Base-by-base conservation (phyloP, 208 protist genomes). In the Crithidia fasciculata region DNA sequence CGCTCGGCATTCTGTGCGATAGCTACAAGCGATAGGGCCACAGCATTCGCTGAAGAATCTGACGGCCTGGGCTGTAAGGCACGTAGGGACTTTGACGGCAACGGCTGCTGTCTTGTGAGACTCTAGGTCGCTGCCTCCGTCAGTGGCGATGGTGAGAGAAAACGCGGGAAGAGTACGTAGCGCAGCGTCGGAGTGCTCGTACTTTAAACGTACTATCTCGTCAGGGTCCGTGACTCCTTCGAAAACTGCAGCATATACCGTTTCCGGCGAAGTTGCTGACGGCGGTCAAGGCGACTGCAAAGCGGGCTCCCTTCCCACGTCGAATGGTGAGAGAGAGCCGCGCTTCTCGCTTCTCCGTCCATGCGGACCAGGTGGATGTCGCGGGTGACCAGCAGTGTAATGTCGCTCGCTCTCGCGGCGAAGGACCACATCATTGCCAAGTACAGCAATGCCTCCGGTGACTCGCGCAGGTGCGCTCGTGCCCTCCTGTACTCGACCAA, bases 221-320 rank as follows among this genome's bases (percentile, higher is more conserved):
- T 40, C n/a, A n/a, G n/a, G n/a, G n/a, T n/a, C n/a, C n/a, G n/a
- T n/a, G n/a, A n/a, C n/a, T n/a, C n/a, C n/a, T n/a, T n/a, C n/a
- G n/a, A 59, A 15, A 41, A 59, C 28, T 59, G 55, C 5, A 59
- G 55, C 55, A 59, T 59, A 3, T 59, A 59, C 16, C 18, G 45
- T 49, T 49, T 49, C 45, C 45, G 7, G 45, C 45, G 45, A 13
- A 49, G 45, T 13, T 49, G 45, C 18, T 59, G 55, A 4, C 55
- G 55, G 0, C 55, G 55, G 7, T 36, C 19, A 0, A 59, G 55
- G 5, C 55, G 55, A 9, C 8, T 41, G 7, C 1, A 45, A 65
- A 65, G 13, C 55, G 55, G 7, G 19, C 55, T 9, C 55, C 55
- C 28, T 41, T 59, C 18, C 28, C 28, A 8, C 28, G 19, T 15